These are phyloP conservation scores for Debaryomyces psychrophilus DNA, from an alignment of 1,139 yeast species.

Conservation along the genomic window DNA sequence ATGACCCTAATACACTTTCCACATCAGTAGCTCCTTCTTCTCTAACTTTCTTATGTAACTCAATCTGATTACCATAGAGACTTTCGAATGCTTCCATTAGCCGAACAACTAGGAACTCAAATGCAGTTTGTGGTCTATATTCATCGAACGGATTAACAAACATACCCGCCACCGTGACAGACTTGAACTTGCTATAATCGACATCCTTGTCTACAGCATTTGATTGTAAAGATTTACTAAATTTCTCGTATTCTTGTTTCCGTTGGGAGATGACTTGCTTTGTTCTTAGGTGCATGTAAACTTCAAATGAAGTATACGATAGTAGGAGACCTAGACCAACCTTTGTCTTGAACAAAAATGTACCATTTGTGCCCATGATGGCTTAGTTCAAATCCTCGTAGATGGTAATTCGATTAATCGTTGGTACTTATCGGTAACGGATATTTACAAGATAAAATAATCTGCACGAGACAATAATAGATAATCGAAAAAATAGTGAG, in stretches of 20 bases:
- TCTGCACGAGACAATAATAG: background rate
- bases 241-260: conserved; percentile 36
- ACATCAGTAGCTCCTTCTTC: conserved; percentile 45
- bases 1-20: conserved; percentile 58
- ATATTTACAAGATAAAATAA: background rate
- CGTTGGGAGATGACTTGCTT: conserved; percentile 59
- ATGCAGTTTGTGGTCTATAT: conserved; percentile 85
- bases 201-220: conserved; percentile 16
- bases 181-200: conserved; percentile 39
- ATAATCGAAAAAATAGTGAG: background rate
- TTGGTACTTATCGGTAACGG: too few species aligned
- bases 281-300: conserved; percentile 60
- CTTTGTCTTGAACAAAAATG: conserved; percentile 33
- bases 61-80: conserved; percentile 64
- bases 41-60: conserved; percentile 53
- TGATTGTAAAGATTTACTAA: conserved; percentile 10
- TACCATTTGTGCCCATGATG: conserved; percentile 1
- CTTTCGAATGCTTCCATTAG: conserved; percentile 69
- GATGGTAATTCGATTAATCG: background rate
- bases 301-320: conserved; percentile 70
- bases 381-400: background rate
- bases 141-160: conserved; percentile 92
- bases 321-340: conserved; percentile 57
- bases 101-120: conserved; percentile 78
- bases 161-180: conserved; percentile 71